Base-by-base conservation (phyloP, 176 grass and related monocot species). In the Phragmites australis region DNA sequence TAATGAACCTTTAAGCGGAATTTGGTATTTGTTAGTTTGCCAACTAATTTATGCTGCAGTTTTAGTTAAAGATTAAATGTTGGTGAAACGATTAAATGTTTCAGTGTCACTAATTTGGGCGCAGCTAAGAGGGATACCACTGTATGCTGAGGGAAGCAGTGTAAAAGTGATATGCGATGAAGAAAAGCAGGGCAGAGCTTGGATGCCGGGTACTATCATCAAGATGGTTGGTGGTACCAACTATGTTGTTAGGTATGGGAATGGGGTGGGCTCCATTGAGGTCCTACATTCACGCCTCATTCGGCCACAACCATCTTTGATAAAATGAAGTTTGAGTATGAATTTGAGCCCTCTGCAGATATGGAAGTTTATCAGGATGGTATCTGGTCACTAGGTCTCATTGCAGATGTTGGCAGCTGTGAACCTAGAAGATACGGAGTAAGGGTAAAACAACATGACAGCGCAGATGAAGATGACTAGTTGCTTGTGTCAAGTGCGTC, bases 341-440 rank as follows among this genome's bases (percentile, higher is more conserved):
- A 76, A 43, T 67, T 76, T 40, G 16, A 62, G 64, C 54, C 83
- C 44, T 78, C 65, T n/a, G 22, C n/a, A 30, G 65, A 70, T 30
- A 74, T 85, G 54, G 81, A 84, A 77, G 63, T 84, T 4, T 59
- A 68, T 59, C 63, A 22, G 29, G 82, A 57, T 84, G 72, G 72
- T 66, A 57, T 44, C 50, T 84, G 72, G 82, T 57, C 51, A 48
- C 21, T 9, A 18, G 82, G 82, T 76, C 19, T 76, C 48, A 54
- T 75, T 65, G 51, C 48, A 83, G 61, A 76, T 57, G 21, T 56
- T 47, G 48, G 26, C 43, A 76, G 41, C 7, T 57, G 14, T 68
- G 61, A 54, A 53, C 47, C 80, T 74, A 82, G 69, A 50, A 74
- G 32, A 76, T 84, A 84, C 44, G 74, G 39, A 57, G 62, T 84